These are phyloP conservation scores for Antrodiella citrinella DNA, from an alignment of 768 basidiomycete genomes.

Conservation along the genomic window DNA sequence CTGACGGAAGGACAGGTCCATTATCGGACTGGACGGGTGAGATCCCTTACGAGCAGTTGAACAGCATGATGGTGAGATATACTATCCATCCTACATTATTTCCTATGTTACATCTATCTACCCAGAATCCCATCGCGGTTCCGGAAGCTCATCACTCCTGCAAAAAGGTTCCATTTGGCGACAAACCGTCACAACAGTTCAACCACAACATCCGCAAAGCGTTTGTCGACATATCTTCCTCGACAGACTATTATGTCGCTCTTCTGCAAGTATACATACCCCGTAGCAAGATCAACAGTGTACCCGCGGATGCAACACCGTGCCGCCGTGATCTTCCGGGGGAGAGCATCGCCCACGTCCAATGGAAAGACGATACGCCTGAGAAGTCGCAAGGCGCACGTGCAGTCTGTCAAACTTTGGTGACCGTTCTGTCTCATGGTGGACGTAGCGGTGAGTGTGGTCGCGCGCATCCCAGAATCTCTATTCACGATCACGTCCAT, in stretches of 20 bases:
- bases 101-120: background rate
- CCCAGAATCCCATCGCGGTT: constrained; percentile 25
- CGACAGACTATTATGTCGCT: constrained; percentile 20
- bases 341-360: constrained; percentile 26
- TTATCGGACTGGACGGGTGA: constrained; percentile 31
- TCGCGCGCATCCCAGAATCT: no score
- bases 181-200: constrained; percentile 18
- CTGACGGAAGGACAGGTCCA: constrained; percentile 29
- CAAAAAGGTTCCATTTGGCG: constrained; percentile 29
- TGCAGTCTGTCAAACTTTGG: no score
- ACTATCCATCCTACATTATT: background rate
- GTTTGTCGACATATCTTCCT: constrained; percentile 20
- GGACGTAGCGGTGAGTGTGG: no score
- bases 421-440: no score
- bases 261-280: constrained; percentile 36
- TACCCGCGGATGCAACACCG: constrained; percentile 27
- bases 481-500: no score
- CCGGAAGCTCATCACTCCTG: constrained; percentile 30
- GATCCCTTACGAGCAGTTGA: constrained; percentile 37
- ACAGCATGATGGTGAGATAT: constrained; percentile 26
- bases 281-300: constrained; percentile 25
- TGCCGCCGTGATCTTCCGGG: constrained; percentile 30
- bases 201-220: constrained; percentile 21
- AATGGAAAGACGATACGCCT: constrained; percentile 28
- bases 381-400: constrained; percentile 26